Evolutionary conservation across 225 moss, liverwort and hornwort species (phyloP).

Genomic region (Pseudoscleropodium purum): DNA sequence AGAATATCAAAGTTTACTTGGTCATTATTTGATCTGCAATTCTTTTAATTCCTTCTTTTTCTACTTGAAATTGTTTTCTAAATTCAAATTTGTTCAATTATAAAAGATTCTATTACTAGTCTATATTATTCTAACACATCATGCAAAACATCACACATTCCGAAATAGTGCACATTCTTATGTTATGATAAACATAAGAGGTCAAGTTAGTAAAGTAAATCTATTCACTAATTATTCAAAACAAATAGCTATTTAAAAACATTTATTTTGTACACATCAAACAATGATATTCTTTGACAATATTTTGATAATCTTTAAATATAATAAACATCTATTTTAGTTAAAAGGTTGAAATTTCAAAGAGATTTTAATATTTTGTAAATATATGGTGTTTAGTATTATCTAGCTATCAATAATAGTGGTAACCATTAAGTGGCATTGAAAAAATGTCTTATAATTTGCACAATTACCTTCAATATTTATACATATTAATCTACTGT

Average conservation of each 20-base stretch:
- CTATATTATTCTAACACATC: neutral
- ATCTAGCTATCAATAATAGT: fast-evolving
- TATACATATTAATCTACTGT: fast-evolving
- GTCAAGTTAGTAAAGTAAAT: neutral
- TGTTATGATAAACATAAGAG: neutral
- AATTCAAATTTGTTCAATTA: neutral
- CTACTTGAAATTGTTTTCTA: neutral
- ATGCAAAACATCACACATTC: neutral
- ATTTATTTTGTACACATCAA: neutral
- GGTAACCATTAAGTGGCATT: fast-evolving
- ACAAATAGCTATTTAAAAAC: neutral
- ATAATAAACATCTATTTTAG: neutral
- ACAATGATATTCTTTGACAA: neutral
- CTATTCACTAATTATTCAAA: fast-evolving
- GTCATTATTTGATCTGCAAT: neutral
- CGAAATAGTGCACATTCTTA: neutral
- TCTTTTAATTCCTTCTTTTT: neutral
- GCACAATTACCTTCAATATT: neutral
- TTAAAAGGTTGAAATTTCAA: neutral
- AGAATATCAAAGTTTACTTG: neutral
- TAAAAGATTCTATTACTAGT: neutral
- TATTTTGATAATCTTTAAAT: neutral
- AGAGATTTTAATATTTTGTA: neutral
- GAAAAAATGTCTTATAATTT: neutral
- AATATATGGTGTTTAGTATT: neutral